Evolutionary conservation across 441 rosid genomes (phyloP).

Genomic region (Arabidopsis hybrid): DNA sequence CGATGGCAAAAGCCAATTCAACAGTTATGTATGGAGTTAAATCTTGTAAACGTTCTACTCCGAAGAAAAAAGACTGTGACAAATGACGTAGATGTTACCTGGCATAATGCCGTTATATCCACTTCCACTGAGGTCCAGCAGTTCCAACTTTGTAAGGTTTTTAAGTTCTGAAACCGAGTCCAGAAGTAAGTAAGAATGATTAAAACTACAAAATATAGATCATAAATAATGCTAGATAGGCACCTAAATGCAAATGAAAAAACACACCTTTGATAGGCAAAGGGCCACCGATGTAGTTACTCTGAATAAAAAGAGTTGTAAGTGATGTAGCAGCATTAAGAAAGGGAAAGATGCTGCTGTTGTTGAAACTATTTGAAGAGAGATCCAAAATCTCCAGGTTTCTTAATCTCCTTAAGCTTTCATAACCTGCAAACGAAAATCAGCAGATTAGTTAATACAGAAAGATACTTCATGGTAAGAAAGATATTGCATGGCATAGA

Average conservation of each 20-base stretch:
- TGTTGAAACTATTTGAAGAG: not conserved
- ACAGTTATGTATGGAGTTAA: too few species aligned
- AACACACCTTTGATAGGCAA: too few species aligned
- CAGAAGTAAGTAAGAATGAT: not conserved
- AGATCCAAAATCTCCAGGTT: not conserved
- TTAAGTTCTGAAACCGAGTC: slow-evolving; percentile 27
- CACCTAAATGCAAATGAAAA: not conserved
- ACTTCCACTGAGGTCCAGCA: not conserved
- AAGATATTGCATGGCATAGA: not conserved
- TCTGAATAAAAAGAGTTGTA: too few species aligned
- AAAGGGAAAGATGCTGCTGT: not conserved
- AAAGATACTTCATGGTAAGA: too few species aligned
- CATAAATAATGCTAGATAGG: not conserved
- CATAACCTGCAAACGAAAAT: not conserved
- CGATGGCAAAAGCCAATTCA: too few species aligned
- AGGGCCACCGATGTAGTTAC: too few species aligned
- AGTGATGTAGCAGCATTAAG: not conserved
- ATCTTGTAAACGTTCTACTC: too few species aligned
- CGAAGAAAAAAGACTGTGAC: too few species aligned
- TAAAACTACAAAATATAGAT: not conserved
- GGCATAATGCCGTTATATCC: not conserved
- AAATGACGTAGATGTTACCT: not conserved
- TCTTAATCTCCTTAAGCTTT: not conserved
- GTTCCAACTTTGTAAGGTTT: slow-evolving; percentile 12
- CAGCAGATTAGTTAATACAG: too few species aligned